These are phyloP conservation scores for Hypsizygus ulmarius DNA, from an alignment of 1,284 basidiomycete genomes.

Conservation along the genomic window DNA sequence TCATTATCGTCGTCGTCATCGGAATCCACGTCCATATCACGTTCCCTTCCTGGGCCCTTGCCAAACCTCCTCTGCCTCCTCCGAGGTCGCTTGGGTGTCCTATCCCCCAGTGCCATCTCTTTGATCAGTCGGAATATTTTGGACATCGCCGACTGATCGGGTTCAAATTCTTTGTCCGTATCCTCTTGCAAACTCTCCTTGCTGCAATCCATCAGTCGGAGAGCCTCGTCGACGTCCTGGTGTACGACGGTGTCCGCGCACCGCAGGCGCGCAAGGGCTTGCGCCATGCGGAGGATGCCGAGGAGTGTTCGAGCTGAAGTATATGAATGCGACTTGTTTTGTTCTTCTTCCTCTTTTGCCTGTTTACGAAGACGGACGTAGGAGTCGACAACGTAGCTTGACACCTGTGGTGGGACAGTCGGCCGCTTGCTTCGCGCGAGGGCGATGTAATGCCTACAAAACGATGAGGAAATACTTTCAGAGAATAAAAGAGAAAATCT, in stretches of 20 bases:
- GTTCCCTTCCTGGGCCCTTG: constrained; percentile 64
- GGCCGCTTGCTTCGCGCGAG: constrained; percentile 89
- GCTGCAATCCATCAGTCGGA: constrained; percentile 95
- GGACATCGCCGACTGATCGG: constrained; percentile 76
- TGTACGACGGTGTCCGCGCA: constrained; percentile 79
- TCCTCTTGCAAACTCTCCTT: constrained; percentile 89
- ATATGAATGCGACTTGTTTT: constrained; percentile 89
- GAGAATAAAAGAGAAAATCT: not conserved
- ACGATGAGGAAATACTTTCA: constrained; percentile 7
- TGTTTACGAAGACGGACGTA: constrained; percentile 94
- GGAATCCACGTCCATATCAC: constrained; percentile 66
- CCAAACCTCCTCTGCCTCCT: constrained; percentile 52
- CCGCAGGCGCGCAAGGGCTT: constrained; percentile 91
- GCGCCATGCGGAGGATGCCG: constrained; percentile 90
- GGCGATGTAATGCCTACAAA: constrained; percentile 88
- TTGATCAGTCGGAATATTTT: constrained; percentile 91
- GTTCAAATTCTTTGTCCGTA: constrained; percentile 62
- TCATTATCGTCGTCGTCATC: constrained; percentile 61
- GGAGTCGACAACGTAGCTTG: constrained; percentile 91
- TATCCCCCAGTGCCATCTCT: constrained; percentile 63
- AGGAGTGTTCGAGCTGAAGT: constrained; percentile 97
- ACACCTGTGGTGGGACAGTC: constrained; percentile 82
- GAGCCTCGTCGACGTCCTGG: constrained; percentile 93
- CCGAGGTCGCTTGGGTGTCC: constrained; percentile 34
- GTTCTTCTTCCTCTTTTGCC: constrained; percentile 87